phyloP scores from a whole-genome alignment of 2,329 filamentous ascomycete genomes.

The Fusarium temperatum region DNA sequence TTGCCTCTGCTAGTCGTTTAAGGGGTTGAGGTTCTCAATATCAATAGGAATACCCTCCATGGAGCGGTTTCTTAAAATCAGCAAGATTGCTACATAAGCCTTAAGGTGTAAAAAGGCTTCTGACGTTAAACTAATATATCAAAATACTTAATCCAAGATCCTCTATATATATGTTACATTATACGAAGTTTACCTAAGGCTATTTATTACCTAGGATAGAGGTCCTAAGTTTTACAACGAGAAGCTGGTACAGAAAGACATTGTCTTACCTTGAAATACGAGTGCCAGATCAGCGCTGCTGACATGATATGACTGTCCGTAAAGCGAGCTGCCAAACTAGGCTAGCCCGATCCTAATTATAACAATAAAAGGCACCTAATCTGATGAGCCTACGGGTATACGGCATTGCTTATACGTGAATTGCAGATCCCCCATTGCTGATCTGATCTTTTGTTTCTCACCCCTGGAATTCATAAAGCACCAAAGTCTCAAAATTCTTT shows the following conservation, averaged over 20 bases:
- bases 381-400: neutral
- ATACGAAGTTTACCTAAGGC: too few species aligned
- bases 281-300: neutral
- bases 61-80: fast-evolving
- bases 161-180: too few species aligned
- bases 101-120: fast-evolving
- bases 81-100: too few species aligned
- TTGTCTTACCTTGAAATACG: neutral
- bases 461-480: fast-evolving
- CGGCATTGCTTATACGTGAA: neutral
- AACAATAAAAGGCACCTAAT: neutral
- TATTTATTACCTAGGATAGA: too few species aligned
- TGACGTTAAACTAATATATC: fast-evolving
- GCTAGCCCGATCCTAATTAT: neutral
- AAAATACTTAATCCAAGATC: too few species aligned
- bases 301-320: neutral
- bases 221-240: too few species aligned
- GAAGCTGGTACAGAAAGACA: too few species aligned
- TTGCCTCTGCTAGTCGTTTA: fast-evolving
- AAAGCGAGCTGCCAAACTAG: neutral
- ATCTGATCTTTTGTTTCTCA: neutral
- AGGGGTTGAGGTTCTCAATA: too few species aligned
- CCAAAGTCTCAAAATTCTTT: fast-evolving
- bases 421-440: neutral
- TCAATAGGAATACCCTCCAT: fast-evolving